Base-by-base conservation (phyloP, 176 grass and related monocot genomes). In the Elymus sibiricus region DNA sequence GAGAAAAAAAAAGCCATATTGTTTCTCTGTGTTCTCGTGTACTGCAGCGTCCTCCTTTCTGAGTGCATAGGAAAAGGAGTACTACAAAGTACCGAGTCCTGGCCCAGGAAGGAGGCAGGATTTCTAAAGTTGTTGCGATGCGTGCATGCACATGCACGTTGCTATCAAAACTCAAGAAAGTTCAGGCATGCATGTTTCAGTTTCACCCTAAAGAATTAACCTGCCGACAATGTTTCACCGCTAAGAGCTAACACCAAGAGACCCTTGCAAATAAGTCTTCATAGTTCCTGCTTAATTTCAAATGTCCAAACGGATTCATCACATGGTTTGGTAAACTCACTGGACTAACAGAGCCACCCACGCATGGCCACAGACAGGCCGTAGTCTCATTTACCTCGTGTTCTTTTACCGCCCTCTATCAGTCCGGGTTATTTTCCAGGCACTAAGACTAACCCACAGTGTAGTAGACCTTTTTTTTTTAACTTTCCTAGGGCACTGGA, bases 201-300 rank as follows among this genome's bases (percentile, higher is more conserved):
- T 47, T 47, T 47, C 44, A 47, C n/a, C 38, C 42, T n/a, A n/a
- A 34, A 80, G 32, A n/a, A 22, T 17, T 16, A 75, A 51, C 43
- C 72, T 84, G 82, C 82, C 70, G 82, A 84, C 82, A 84, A 11
- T 75, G 82, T 83, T 62, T 83, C 70, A 83, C 69, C 47, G 16
- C 66, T 13, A 12, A 67, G 62, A 81, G 40, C 40, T 7, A 56
- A 38, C 44, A 2, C 31, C 67, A 68, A 11, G 35, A 71, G 19
- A 35, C 29, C 68, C 1, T 27, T 31, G 81, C 68, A 59, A 83
- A 27, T 11, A 1, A 61, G 38, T 6, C 17, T 15, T 74, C 37
- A 0, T 14, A 22, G 72, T 31, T 75, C 17, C 51, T 17, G 19
- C 74, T 46, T 72, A 1, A 31, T 31, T 75, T 75, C 35, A 5